phyloP scores from a whole-genome alignment of 179 eudicot genomes.

The Spinacia oleracea region DNA sequence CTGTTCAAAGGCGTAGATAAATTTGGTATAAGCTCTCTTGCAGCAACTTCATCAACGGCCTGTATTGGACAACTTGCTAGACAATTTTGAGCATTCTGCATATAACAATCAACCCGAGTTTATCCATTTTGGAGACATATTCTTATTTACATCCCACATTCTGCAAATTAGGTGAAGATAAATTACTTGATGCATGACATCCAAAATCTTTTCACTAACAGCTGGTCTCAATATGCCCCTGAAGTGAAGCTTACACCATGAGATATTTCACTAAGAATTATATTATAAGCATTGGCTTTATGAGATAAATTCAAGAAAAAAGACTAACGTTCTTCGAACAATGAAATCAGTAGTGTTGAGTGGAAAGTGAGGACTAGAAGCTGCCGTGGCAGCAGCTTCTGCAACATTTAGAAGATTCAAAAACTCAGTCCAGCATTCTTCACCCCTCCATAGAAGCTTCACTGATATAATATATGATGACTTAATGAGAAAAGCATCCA shows the following conservation, averaged over 20 bases:
- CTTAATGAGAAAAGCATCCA: too few relatives aligned
- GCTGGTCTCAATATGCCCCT: conserved; percentile 96
- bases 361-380: background rate
- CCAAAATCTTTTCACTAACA: conserved; percentile 59
- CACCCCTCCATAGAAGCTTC: conserved; percentile 91
- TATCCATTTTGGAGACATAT: background rate
- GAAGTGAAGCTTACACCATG: too few relatives aligned
- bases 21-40: conserved; percentile 65
- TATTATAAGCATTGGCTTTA: too few relatives aligned
- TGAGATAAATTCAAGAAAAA: background rate
- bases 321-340: conserved; percentile 67
- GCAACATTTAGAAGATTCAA: conserved; percentile 78
- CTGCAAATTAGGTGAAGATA: conserved; percentile 14
- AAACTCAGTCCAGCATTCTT: conserved; percentile 83
- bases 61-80: conserved; percentile 74
- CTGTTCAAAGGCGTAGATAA: conserved; percentile 62
- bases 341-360: conserved; percentile 32
- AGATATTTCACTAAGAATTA: too few relatives aligned
- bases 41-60: conserved; percentile 53
- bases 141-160: background rate
- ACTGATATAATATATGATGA: conserved; percentile 40
- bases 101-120: conserved; percentile 24
- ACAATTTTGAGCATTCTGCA: conserved; percentile 76
- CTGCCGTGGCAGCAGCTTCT: conserved; percentile 48
- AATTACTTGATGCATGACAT: conserved; percentile 63